phyloP scores from a whole-genome alignment of 2,329 filamentous ascomycete species.

The Trichoderma brevicompactum region DNA sequence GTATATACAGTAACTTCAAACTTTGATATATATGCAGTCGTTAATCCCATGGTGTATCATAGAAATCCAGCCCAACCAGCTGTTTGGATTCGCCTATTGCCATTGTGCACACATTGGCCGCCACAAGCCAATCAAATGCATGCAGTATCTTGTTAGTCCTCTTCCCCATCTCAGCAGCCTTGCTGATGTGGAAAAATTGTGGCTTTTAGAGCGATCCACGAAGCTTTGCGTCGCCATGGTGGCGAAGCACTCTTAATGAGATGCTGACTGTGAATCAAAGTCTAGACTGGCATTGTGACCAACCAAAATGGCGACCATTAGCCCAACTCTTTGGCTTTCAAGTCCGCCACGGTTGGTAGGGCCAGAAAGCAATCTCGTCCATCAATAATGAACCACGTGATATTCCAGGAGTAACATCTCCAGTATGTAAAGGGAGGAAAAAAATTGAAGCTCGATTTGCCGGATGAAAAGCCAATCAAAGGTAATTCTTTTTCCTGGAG shows the following conservation, averaged over 20 bases:
- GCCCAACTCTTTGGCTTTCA: background rate
- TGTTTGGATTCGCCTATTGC: background rate
- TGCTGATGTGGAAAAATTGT: background rate
- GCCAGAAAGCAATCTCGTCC: background rate
- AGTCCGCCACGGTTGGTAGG: background rate
- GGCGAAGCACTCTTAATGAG: conserved; percentile 10
- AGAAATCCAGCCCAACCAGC: background rate
- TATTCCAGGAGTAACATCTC: background rate
- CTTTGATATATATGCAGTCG: conserved; percentile 16
- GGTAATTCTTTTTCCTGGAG: conserved; percentile 91
- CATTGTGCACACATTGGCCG: background rate
- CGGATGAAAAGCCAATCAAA: conserved; percentile 55
- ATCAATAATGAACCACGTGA: too few relatives aligned
- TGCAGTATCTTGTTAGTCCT: background rate
- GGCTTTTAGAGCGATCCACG: background rate
- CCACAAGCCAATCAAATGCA: conserved; percentile 3
- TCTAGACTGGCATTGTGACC: background rate
- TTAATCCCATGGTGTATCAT: background rate
- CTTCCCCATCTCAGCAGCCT: background rate
- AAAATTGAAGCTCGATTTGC: background rate
- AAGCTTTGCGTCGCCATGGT: conserved; percentile 16
- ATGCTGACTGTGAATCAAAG: background rate
- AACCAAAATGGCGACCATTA: background rate
- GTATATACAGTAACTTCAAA: conserved; percentile 4
- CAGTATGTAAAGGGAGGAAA: background rate